Evolutionary conservation across 108 stramenopile species (phyloP).

Genomic region (Nannochloropsis gaditana): DNA sequence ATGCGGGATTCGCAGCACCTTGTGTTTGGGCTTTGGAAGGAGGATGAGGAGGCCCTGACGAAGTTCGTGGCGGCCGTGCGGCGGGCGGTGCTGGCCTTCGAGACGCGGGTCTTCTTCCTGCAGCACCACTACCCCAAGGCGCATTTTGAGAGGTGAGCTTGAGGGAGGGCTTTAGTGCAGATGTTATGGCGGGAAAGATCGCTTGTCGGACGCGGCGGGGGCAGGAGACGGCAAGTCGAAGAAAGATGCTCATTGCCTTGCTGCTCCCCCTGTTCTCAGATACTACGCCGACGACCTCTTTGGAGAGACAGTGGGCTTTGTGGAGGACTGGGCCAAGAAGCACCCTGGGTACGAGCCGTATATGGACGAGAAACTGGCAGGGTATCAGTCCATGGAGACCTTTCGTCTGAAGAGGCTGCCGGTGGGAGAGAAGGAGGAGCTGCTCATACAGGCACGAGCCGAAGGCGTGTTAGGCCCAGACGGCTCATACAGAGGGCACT

Average conservation of each 20-base stretch:
- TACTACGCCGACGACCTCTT: background rate
- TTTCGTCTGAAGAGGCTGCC: conserved; percentile 9
- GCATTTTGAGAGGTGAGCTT: conserved; percentile 3
- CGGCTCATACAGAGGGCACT: background rate
- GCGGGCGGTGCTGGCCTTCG: conserved; percentile 3
- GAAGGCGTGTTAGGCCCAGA: background rate
- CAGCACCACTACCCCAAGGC: background rate
- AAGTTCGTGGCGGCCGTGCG: conserved; percentile 3
- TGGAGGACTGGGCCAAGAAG: background rate
- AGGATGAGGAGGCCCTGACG: background rate
- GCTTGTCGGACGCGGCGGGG: background rate
- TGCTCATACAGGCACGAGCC: conserved; percentile 16
- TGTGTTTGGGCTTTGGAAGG: conserved; percentile 13
- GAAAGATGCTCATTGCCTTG: background rate
- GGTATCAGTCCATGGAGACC: background rate
- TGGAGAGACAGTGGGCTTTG: conserved; percentile 15
- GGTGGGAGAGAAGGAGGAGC: background rate
- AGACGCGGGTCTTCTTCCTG: conserved; percentile 19
- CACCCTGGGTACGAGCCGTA: background rate
- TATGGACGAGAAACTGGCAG: background rate
- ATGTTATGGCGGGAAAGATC: background rate
- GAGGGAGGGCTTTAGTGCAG: background rate
- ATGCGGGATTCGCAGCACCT: background rate
- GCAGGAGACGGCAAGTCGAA: background rate
- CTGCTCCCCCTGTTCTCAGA: background rate